These are phyloP conservation scores for Aeminium ludgeri DNA, from an alignment of 495 filamentous ascomycete species.

Conservation along the genomic window DNA sequence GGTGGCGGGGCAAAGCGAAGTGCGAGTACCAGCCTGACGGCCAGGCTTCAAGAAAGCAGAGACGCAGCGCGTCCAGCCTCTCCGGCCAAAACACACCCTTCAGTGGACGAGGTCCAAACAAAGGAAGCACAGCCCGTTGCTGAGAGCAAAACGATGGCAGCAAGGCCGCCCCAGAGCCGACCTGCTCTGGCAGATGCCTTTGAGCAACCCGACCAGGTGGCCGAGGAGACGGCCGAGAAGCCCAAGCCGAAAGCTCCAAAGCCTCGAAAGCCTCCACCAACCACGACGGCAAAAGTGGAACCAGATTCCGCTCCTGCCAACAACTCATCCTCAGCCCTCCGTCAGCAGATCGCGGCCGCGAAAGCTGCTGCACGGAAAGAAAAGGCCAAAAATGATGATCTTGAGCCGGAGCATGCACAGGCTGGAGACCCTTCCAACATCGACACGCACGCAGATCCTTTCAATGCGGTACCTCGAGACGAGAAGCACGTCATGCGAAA, in stretches of 20 bases:
- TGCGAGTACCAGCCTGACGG: conserved; percentile 18
- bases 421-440: conserved; percentile 30
- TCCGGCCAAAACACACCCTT: too few species aligned
- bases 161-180: conserved; percentile 35
- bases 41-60: conserved; percentile 6
- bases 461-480: conserved; percentile 22
- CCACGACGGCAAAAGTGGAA: background rate
- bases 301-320: conserved; percentile 12
- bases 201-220: conserved; percentile 30
- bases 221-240: background rate
- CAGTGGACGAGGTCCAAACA: too few species aligned
- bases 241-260: conserved; percentile 16
- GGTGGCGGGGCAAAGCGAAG: conserved; percentile 2
- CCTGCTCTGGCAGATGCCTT: conserved; percentile 39
- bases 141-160: conserved; percentile 34
- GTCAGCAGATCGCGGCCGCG: conserved; percentile 86
- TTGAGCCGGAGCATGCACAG: conserved; percentile 3
- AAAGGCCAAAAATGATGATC: conserved; percentile 20
- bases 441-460: conserved; percentile 22
- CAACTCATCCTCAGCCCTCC: conserved; percentile 64
- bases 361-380: conserved; percentile 64
- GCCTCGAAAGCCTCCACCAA: conserved; percentile 12
- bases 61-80: background rate
- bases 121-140: conserved; percentile 18
- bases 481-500: conserved; percentile 47